Evolutionary conservation across 108 stramenopile genomes (phyloP).

Genomic region (Licmophora abbreviata): DNA sequence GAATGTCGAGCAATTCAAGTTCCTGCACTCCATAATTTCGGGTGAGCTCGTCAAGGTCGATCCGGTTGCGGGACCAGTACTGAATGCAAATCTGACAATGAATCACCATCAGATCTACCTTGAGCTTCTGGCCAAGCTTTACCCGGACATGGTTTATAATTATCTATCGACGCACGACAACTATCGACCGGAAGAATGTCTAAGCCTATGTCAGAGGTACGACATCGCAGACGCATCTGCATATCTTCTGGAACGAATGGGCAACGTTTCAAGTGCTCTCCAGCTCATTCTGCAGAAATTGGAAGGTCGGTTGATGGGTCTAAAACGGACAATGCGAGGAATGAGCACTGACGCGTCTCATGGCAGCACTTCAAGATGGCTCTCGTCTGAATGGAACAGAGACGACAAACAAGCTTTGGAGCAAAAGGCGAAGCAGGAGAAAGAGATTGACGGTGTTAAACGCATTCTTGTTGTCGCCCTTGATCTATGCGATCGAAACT

Average conservation of each 20-base stretch:
- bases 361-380: conserved; percentile 5
- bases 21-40: conserved; percentile 59
- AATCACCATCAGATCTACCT: conserved; percentile 65
- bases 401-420: background rate
- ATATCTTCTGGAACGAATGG: conserved; percentile 83
- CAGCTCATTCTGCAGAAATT: conserved; percentile 70
- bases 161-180: conserved; percentile 66
- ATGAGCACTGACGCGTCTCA: conserved; percentile 20
- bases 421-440: conserved; percentile 28
- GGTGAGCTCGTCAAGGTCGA: conserved; percentile 51
- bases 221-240: conserved; percentile 87
- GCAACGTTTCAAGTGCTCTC: conserved; percentile 83
- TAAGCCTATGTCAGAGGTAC: conserved; percentile 72
- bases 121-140: conserved; percentile 54
- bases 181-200: conserved; percentile 72
- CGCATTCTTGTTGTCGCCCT: conserved; percentile 57
- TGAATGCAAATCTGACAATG: conserved; percentile 50
- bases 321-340: conserved; percentile 54
- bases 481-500: conserved; percentile 80
- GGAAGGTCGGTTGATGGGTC: conserved; percentile 54
- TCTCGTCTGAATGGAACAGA: background rate
- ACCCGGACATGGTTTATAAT: conserved; percentile 76
- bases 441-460: conserved; percentile 55
- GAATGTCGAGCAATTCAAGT: conserved; percentile 34
- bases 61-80: conserved; percentile 50